Base-by-base conservation (phyloP, 345 rosid species). In the Boechera divaricarpa region DNA sequence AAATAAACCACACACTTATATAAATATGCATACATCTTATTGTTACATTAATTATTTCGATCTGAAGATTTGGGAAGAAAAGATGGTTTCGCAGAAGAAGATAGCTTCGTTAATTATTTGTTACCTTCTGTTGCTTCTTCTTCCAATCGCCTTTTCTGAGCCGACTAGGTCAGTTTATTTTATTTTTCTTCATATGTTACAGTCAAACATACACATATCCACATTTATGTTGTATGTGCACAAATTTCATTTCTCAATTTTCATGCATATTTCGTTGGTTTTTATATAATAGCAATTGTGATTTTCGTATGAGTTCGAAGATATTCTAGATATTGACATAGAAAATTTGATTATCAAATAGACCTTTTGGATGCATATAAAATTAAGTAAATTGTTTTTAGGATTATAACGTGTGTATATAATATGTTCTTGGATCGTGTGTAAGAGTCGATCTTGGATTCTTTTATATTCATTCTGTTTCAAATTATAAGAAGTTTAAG, bases 41-140 rank as follows among this genome's bases (percentile, higher is more conserved):
- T 63, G 58, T 54, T 24, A 69, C 80, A 35, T 6, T 54, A 45
- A 62, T 15, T 33, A 62, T 6, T 33, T 76, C 13, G 18, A 69
- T 69, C 28, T 45, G 21, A 26, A 77, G 59, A 45, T 53, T 70
- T 63, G 32, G 13, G 55, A 63, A 36, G 29, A 16, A 6, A 70
- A 36, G 2, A 77, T 72, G 77, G 41, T 39, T 29, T 57, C 18
- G 28, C 54, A 29, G 13, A 77, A 57, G 68, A 71, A 42, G 49
- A 32, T 63, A 65, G 77, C 61, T 64, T 64, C 69, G 0, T 44
- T 63, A 38, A n/a, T 33, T 12, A 31, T 72, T 9, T 66, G 63
- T 66, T 32, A 72, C 33, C 39, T 72, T 58, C 21, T 72, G 31
- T 66, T 64, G 18, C 48, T 78, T 59, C 81, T 72, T 65, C 69